Evolutionary conservation across 2,329 filamentous ascomycete species (phyloP), one percentile per base, ranked within the genome.

Genomic region (Aspergillus chevalieri): DNA sequence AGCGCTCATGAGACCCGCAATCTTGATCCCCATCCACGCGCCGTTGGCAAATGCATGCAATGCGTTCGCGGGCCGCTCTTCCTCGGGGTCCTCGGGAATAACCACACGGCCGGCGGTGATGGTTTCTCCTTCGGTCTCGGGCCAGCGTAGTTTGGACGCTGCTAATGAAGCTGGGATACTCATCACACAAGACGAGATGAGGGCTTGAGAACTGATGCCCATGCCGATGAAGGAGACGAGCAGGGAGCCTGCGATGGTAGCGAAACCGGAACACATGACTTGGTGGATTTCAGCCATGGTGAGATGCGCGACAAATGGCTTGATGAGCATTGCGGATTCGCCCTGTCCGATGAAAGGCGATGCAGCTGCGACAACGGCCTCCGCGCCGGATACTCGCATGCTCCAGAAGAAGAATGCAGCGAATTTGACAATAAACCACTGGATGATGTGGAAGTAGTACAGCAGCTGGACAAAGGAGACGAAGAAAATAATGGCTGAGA

Each of bases 401-500:
- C 78, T 80, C 86, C 89, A 95, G 80, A 92, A 94, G 79, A 96
- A 94, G 71, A 95, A 90, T 46, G 81, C 79, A 52, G 91, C 89
- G 60, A 93, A 88, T 71, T 95, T 95, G 58, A 78, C 76, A 63
- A 95, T 82, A 71, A 91, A 89, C 90, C 91, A 95, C 72, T 95
- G 90, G 47, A 95, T 74, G 55, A 90, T 77, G 2, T 86, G 87
- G 59, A 84, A 78, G 75, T 91, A 86, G 75, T 88, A 94, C 41
- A 94, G 71, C 12, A 95, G 81, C 70, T 94, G 87, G 22, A 95
- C 89, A n/a, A 95, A 77, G 1, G 90, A 83, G 51, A 95, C 87
- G 81, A 96, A 95, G 82, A 95, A 96, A 74, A 95, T 89, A 71
- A 96, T 94, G 61, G 91, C 84, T 0, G 91, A 89, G n/a, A 94